phyloP scores from a whole-genome alignment of 768 basidiomycete species.

The Nevesoporus exiguus region DNA sequence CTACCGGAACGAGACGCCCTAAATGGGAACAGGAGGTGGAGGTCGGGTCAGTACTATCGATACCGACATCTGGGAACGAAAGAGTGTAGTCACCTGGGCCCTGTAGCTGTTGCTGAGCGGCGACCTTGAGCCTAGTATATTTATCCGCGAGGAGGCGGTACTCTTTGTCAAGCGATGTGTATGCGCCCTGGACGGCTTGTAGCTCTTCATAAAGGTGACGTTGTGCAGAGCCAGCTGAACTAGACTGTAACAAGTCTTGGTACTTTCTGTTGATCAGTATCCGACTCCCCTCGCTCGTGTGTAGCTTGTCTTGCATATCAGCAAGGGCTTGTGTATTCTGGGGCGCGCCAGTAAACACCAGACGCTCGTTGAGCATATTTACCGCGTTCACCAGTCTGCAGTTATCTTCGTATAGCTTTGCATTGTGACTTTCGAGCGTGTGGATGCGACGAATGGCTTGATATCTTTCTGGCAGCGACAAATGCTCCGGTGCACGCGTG shows the following conservation, averaged over 20 bases:
- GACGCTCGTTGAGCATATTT: constrained; percentile 30
- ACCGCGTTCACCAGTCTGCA: constrained; percentile 27
- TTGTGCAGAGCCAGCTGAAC: constrained; percentile 12
- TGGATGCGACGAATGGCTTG: constrained; percentile 33
- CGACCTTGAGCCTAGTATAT: constrained; percentile 16
- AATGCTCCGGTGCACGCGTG: constrained; percentile 43
- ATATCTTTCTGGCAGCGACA: constrained; percentile 33
- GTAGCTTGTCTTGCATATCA: constrained; percentile 28
- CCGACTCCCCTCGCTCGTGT: constrained; percentile 19
- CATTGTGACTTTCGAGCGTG: constrained; percentile 26
- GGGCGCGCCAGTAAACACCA: constrained; percentile 19
- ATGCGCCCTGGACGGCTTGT: constrained; percentile 13
- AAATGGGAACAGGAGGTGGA: not conserved
- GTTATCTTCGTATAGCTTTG: constrained; percentile 40
- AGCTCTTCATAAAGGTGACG: constrained; percentile 21
- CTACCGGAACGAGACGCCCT: constrained; percentile 4
- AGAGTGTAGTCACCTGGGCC: constrained; percentile 2
- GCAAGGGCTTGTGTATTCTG: constrained; percentile 17
- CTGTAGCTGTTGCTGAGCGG: constrained; percentile 10
- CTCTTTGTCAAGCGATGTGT: constrained; percentile 22
- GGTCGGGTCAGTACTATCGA: not conserved
- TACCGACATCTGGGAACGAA: not conserved
- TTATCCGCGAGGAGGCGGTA: constrained; percentile 20
- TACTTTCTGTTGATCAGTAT: constrained; percentile 20
- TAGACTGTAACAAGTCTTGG: constrained; percentile 21